phyloP scores from a whole-genome alignment of 768 basidiomycete genomes.

The Coprinopsis strossmayeri region DNA sequence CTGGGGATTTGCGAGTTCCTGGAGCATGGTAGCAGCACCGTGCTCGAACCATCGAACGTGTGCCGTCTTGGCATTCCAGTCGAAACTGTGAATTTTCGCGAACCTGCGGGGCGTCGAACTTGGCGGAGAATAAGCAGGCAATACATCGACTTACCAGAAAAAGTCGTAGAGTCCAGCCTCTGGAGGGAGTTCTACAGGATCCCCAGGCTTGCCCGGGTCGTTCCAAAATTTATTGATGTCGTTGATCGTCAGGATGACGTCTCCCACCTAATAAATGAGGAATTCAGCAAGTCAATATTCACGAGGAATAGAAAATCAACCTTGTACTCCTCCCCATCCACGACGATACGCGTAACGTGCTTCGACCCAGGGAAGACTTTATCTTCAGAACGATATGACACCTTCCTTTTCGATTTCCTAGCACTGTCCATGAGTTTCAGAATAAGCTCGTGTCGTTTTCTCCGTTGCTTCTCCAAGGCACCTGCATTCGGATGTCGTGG shows the following conservation, averaged over 20 bases:
- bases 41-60: constrained; percentile 79
- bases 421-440: neutral
- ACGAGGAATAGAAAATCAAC: neutral
- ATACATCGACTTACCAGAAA: constrained; percentile 3
- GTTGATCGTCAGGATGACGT: constrained; percentile 5
- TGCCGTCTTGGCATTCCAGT: constrained; percentile 31
- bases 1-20: constrained; percentile 52
- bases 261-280: neutral
- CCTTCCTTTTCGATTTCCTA: neutral
- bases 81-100: constrained; percentile 52
- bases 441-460: neutral
- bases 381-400: constrained; percentile 25
- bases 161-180: neutral
- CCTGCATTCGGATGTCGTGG: constrained; percentile 23
- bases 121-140: neutral
- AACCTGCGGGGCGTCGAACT: constrained; percentile 42
- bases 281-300: neutral
- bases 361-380: constrained; percentile 25
- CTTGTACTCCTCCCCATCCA: constrained; percentile 37
- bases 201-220: neutral
- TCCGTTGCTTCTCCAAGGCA: neutral
- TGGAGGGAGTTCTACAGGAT: neutral
- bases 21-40: constrained; percentile 51
- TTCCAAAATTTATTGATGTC: constrained; percentile 2
- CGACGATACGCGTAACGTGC: constrained; percentile 30